These are phyloP conservation scores for Tardiomyces depauwii DNA, from an alignment of 1,139 yeast genomes.

Conservation along the genomic window DNA sequence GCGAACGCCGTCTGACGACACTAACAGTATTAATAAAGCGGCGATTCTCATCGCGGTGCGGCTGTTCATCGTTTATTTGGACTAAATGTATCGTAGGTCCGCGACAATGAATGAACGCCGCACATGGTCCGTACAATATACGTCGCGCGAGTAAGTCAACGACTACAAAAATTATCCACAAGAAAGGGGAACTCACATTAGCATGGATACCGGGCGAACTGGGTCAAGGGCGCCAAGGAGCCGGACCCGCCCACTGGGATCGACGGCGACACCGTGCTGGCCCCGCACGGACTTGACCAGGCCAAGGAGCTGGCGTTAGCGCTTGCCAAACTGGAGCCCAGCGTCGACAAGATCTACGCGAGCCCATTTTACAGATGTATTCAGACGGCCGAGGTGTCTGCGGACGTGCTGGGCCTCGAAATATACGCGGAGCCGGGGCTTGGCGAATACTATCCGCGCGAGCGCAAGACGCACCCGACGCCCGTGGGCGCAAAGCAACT, in stretches of 20 bases:
- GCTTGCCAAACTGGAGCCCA: conserved; percentile 26
- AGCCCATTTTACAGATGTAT: conserved; percentile 90
- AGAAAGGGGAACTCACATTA: conserved; percentile 7
- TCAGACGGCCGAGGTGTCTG: conserved; percentile 67
- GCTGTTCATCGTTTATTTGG: too few relatives aligned
- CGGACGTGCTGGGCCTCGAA: conserved; percentile 43
- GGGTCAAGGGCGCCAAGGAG: conserved; percentile 47
- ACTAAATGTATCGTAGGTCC: too few relatives aligned
- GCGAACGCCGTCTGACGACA: too few relatives aligned
- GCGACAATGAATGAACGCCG: too few relatives aligned
- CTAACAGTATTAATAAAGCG: too few relatives aligned
- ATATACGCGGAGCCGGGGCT: conserved; percentile 60
- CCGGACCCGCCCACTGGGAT: conserved; percentile 79
- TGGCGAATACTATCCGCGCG: conserved; percentile 30
- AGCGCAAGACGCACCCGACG: conserved; percentile 22
- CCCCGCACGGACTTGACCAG: conserved; percentile 70
- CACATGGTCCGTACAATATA: conserved; percentile 1
- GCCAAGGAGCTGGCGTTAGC: conserved; percentile 61
- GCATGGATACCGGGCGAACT: conserved; percentile 76
- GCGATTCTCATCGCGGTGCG: too few relatives aligned
- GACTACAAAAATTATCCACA: not conserved
- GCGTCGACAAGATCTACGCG: conserved; percentile 52
- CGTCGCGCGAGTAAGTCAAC: conserved; percentile 3
- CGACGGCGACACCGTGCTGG: conserved; percentile 70
- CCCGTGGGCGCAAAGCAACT: conserved; percentile 45